Base-by-base conservation (phyloP, 768 basidiomycete genomes). In the Pleurotus tuber-regium region DNA sequence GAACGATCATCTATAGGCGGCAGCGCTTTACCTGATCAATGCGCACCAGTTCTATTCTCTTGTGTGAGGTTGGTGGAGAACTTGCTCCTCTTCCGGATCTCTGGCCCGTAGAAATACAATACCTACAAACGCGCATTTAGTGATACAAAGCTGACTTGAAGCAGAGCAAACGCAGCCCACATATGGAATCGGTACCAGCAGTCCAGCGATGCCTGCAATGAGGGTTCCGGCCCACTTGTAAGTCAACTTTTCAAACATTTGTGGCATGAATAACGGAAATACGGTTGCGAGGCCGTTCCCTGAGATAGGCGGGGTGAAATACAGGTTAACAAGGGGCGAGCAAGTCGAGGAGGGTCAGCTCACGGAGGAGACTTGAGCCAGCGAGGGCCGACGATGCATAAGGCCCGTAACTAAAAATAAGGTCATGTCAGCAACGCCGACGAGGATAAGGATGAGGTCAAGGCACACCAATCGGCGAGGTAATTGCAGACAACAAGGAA, bases 311-410 rank as follows among this genome's bases (percentile, higher is more conserved):
- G 24, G 26, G 7, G 36, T 24, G 12, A 7, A 19, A 35, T 31
- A 14, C 9, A 36, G 35, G 29, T 14, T 18, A 16, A 9, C 33
- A 36, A 12, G 23, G 14, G n/a, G n/a, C n/a, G n/a, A n/a, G n/a
- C n/a, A 12, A 42, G 25, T 16, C n/a, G n/a, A n/a, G 33, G 29
- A 28, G 14, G 19, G 16, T 24, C 19, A 12, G 64, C 76, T 54
- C 53, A 75, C 84, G 71, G 53, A 73, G 70, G 46, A 84, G 67
- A 58, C 76, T 82, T 61, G 84, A 82, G 1, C 77, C 84, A 1
- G 84, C 83, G 24, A 84, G 63, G 5, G 84, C 83, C 1, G 81
- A 83, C 1, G 81, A 83, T 18, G 84, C 83, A 59, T 80, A 84
- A 3, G 70, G 66, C 1, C 74, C 74, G 43, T 78, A 77, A 56